Base-by-base conservation (phyloP, 306 rosid genomes). In the Mimosa pudica region DNA sequence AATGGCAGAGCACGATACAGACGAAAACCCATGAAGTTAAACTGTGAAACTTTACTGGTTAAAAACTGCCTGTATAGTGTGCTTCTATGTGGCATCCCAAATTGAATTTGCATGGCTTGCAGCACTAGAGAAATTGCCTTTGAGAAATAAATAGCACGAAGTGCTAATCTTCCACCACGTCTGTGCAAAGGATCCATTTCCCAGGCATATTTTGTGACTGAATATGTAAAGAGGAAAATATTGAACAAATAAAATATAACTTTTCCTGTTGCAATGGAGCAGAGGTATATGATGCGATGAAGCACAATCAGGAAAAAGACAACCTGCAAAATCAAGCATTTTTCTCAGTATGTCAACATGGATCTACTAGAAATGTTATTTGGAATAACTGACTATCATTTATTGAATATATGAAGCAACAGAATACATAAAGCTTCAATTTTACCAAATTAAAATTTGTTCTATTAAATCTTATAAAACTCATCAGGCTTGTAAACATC, bases 1-100 rank as follows among this genome's bases (percentile, higher is more conserved):
- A 95, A 95, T 9, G 98, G 98, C 63, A 95, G 89, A 70, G 94
- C 98, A n/a, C 98, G 97, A 80, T 95, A 95, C 18, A 92, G 96
- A 77, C 97, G 88, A 82, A 88, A 95, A 51, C 98, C 93, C 35
- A 92, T 77, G 86, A 89, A 95, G 83, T 95, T 91, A 70, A 93
- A 83, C 68, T 89, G 86, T 69, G 98, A 92, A 81, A 93, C 93
- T 85, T 91, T 89, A 83, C 97, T 95, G 6, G 98, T 95, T 90
- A 95, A 87, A 89, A 92, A 95, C 80, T 95, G 98, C 60, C 88
- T 84, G 78, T 92, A 95, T 88, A 95, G 78, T 48, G 98, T 92
- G 89, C 94, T 91, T 80, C 91, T 88, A 70, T 92, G 88, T 78
- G 98, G 98, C 81, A 95, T 89, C 73, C 98, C 98, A 18, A 85